Evolutionary conservation across 345 rosid species (phyloP).

Genomic region (Trapa bicornis): DNA sequence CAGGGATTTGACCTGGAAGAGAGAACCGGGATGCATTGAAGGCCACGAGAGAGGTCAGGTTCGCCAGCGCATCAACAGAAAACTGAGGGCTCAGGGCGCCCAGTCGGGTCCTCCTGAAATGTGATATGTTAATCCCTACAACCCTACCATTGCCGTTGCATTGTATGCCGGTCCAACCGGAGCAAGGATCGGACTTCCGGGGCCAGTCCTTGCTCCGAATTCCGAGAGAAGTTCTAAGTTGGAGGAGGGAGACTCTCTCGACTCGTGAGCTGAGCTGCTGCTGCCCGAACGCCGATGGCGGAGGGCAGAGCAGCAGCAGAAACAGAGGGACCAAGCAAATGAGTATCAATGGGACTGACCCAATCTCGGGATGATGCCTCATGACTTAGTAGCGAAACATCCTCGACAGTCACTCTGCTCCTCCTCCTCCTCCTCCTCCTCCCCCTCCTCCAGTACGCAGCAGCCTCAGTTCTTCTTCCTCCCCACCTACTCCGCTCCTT

Average conservation of each 20-base stretch:
- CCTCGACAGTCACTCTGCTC: slow-evolving; percentile 15
- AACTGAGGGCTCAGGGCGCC: slow-evolving; percentile 73
- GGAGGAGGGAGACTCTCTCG: slow-evolving; percentile 52
- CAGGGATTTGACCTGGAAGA: slow-evolving; percentile 74
- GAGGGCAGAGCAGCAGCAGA: slow-evolving; percentile 22
- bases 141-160: slow-evolving; percentile 53
- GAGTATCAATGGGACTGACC: not conserved
- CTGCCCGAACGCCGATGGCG: slow-evolving; percentile 38
- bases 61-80: slow-evolving; percentile 52
- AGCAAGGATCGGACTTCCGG: slow-evolving; percentile 68
- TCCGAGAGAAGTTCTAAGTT: slow-evolving; percentile 84
- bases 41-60: slow-evolving; percentile 46
- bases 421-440: slow-evolving; percentile 4
- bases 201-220: slow-evolving; percentile 89
- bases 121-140: slow-evolving; percentile 60
- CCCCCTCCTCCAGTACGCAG: not conserved
- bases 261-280: slow-evolving; percentile 23
- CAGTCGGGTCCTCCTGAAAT: slow-evolving; percentile 70
- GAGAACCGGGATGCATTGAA: slow-evolving; percentile 71
- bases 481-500: slow-evolving; percentile 7
- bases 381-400: slow-evolving; percentile 28
- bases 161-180: slow-evolving; percentile 50
- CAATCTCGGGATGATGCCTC: slow-evolving; percentile 33
- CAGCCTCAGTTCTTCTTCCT: slow-evolving; percentile 16
- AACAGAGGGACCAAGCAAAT: slow-evolving; percentile 18